phyloP scores from a whole-genome alignment of 2,329 filamentous ascomycete species.

The Ophidiomyces ophidiicola region DNA sequence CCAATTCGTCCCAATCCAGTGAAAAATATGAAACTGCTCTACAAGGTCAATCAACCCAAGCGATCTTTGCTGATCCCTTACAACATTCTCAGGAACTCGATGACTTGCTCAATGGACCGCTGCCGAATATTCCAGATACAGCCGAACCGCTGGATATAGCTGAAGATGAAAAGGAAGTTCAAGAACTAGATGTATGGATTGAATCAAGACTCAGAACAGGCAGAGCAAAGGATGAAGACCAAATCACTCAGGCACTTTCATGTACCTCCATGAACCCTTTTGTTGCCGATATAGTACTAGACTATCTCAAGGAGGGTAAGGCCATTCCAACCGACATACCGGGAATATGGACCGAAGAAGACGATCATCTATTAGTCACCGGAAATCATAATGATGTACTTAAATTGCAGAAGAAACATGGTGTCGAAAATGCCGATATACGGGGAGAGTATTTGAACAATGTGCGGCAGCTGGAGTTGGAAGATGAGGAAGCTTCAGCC shows the following conservation, averaged over 20 bases:
- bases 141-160: slow-evolving; percentile 8
- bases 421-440: slow-evolving; percentile 16
- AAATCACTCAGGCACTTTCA: slow-evolving; percentile 26
- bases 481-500: neutral
- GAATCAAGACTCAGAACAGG: slow-evolving; percentile 16
- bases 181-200: slow-evolving; percentile 31
- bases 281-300: slow-evolving; percentile 29
- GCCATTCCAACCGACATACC: slow-evolving; percentile 30
- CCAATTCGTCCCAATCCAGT: slow-evolving; percentile 5
- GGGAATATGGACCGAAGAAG: slow-evolving; percentile 38
- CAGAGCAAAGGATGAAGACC: slow-evolving; percentile 16
- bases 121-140: neutral
- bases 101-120: neutral
- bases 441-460: slow-evolving; percentile 5
- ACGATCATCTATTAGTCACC: slow-evolving; percentile 31
- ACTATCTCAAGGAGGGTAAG: slow-evolving; percentile 22
- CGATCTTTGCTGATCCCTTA: slow-evolving; percentile 1
- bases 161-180: slow-evolving; percentile 10
- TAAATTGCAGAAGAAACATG: slow-evolving; percentile 35
- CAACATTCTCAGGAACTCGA: slow-evolving; percentile 3
- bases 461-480: neutral
- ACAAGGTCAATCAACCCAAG: slow-evolving; percentile 7
- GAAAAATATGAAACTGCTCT: slow-evolving; percentile 18
- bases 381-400: slow-evolving; percentile 25
- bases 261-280: slow-evolving; percentile 32